phyloP scores from a whole-genome alignment of 345 rosid genomes.

The Gynandropsis gynandra region DNA sequence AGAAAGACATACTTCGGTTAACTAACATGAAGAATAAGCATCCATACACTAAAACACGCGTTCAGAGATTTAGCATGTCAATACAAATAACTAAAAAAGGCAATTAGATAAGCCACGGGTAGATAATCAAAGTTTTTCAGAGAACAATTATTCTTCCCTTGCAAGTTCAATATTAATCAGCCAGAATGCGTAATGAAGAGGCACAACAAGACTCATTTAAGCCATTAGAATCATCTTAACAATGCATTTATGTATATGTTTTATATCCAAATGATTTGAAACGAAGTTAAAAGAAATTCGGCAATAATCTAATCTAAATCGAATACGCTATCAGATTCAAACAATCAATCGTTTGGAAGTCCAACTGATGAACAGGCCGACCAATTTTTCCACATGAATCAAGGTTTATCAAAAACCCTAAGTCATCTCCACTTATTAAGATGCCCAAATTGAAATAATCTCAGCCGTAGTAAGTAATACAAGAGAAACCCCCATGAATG shows the following conservation, averaged over 20 bases:
- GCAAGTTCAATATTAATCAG: too few species aligned
- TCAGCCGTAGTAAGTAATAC: background rate
- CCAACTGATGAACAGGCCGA: background rate
- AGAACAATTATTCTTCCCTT: too few species aligned
- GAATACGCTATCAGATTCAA: background rate
- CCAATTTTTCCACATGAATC: constrained; percentile 13
- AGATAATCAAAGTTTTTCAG: too few species aligned
- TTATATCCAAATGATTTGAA: too few species aligned
- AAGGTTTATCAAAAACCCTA: background rate
- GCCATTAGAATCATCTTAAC: too few species aligned
- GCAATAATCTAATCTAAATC: background rate
- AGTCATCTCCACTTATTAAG: background rate
- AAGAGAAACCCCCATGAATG: background rate
- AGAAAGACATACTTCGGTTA: background rate
- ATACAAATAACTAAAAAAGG: too few species aligned
- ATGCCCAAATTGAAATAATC: background rate
- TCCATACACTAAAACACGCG: background rate
- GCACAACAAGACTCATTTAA: too few species aligned
- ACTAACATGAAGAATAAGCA: background rate
- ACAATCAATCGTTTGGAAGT: background rate
- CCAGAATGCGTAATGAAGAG: too few species aligned
- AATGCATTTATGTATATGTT: too few species aligned
- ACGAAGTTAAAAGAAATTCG: too few species aligned
- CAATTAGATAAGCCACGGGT: too few species aligned
- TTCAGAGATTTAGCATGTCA: too few species aligned